phyloP scores from a whole-genome alignment of 345 rosid species.

The Psidium friedrichsthalianum region DNA sequence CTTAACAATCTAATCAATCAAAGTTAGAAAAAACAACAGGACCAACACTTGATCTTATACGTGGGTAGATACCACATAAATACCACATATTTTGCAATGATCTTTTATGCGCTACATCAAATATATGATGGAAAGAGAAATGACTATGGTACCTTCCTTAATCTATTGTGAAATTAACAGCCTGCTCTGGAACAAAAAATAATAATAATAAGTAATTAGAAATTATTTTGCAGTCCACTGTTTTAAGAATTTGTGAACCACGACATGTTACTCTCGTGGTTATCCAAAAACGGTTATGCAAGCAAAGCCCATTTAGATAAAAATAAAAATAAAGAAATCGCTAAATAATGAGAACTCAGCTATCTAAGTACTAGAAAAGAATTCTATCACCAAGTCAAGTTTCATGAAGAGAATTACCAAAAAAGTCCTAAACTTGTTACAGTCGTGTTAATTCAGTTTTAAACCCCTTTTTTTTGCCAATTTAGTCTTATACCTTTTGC shows the following conservation, averaged over 20 bases:
- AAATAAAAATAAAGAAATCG: neutral
- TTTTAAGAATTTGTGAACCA: no score
- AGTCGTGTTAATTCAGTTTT: no score
- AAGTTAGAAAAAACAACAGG: neutral
- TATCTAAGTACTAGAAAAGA: neutral
- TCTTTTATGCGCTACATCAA: neutral
- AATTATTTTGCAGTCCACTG: no score
- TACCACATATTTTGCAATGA: neutral
- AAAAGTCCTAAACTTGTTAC: no score
- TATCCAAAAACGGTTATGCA: no score
- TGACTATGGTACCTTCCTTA: no score
- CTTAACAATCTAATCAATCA: neutral
- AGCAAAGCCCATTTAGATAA: neutral
- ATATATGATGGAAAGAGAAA: neutral
- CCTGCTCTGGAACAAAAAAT: no score
- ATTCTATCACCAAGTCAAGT: neutral
- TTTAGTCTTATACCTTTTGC: no score
- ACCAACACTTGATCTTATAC: neutral
- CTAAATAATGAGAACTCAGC: neutral
- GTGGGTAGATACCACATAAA: neutral
- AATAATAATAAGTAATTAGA: no score
- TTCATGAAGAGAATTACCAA: neutral
- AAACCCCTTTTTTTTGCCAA: no score
- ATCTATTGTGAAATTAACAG: no score
- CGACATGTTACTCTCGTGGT: no score